Evolutionary conservation across 2,329 filamentous ascomycete species (phyloP), one percentile per base, ranked within the genome.

Genomic region (Leptographium wingfieldii): DNA sequence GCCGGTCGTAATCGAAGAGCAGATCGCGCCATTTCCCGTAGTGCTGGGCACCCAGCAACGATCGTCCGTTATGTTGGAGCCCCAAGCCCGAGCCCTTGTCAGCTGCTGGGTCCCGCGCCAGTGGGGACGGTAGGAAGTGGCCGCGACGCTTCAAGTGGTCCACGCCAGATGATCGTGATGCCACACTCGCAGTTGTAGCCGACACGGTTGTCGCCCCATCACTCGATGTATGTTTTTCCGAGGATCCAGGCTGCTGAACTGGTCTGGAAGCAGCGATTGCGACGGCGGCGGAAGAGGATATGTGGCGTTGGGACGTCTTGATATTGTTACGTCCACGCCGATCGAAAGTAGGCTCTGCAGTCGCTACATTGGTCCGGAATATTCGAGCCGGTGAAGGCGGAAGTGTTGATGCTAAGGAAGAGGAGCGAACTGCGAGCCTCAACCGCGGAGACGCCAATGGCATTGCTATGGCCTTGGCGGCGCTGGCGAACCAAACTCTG

Each of bases 1-100:
- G 61, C 51, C 63, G 65, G 22, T 66, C 62, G 25, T 68, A 63
- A 57, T 69, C 65, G 16, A 64, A 61, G 10, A 67, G 61, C 29
- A 70, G 59, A 9, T 59, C 58, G 19, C 61, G 64, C 68, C 68
- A 70, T 60, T 67, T 66, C 0, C 68, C 67, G 40, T 67, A 67
- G 27, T 64, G 57, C 1, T 59, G 55, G 0, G 64, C 62, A 29
- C 57, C 56, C 38, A 65, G 58, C 40, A 64, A 12, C 27, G 51
- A n/a, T 51, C 46, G 59, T 29, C 58, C 55, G 10, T 22, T 14
- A 3, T 14, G 31, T 27, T 48, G 52, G 49, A 57, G 35, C 5
- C 46, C 55, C 29, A 35, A 35, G 6, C 27, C 3, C 27, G 5
- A 11, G 51, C n/a, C 27, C 1, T 22, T 33, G 22, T 25, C 53